phyloP scores from a whole-genome alignment of 306 rosid genomes.

The Quillaja saponaria region DNA sequence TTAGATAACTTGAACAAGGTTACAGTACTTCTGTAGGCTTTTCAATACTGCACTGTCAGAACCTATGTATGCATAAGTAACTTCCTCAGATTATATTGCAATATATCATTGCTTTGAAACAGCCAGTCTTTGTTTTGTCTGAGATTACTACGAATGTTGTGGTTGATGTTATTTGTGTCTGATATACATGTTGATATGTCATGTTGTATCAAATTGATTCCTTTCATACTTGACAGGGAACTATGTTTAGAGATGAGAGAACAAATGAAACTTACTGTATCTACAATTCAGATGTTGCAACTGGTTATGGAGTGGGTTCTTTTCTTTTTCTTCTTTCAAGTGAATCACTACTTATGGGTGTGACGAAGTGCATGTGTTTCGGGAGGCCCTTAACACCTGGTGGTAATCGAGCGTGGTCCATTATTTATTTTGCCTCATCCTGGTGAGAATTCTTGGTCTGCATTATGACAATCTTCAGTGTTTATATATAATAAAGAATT shows the following conservation, averaged over 20 bases:
- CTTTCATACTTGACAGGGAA: slow-evolving; percentile 55
- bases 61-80: neutral
- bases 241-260: slow-evolving; percentile 28
- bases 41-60: neutral
- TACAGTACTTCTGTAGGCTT: neutral
- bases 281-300: slow-evolving; percentile 90
- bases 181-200: neutral
- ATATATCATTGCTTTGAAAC: neutral
- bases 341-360: slow-evolving; percentile 78
- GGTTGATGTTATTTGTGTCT: neutral
- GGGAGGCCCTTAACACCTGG: slow-evolving; percentile 85
- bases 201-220: slow-evolving; percentile 8
- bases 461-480: neutral
- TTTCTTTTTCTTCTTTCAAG: slow-evolving; percentile 87
- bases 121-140: too few species aligned
- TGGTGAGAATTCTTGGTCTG: slow-evolving; percentile 53
- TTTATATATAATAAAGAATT: neutral
- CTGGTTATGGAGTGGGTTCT: slow-evolving; percentile 86
- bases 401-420: slow-evolving; percentile 85
- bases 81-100: neutral
- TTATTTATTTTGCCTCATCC: slow-evolving; percentile 77
- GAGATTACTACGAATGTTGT: neutral
- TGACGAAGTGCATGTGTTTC: slow-evolving; percentile 91
- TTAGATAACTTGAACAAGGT: neutral
- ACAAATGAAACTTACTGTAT: slow-evolving; percentile 71